Conservation (phyloP, 352 stramenopile species). For the Pilasporangium apinafurcum region DNA sequence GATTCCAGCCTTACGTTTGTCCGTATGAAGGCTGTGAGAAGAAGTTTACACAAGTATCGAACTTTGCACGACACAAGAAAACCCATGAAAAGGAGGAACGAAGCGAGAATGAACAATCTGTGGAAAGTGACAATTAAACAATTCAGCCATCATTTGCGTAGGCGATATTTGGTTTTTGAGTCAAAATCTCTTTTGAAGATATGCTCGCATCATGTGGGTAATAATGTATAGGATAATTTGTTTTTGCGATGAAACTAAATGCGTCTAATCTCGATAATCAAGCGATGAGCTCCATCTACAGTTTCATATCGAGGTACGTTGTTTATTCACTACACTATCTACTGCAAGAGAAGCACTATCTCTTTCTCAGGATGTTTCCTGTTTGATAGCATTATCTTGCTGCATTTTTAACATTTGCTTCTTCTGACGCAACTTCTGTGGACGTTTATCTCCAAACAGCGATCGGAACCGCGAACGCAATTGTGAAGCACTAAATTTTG, state of each 20-base stretch:
- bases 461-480: constrained; percentile 72
- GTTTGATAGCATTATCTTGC: no score
- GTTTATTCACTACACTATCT: no score
- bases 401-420: constrained; percentile 59
- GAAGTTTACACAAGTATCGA: constrained; percentile 87
- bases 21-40: constrained; percentile 86
- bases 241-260: no score
- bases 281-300: no score
- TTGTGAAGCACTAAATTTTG: constrained; percentile 74
- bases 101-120: constrained; percentile 29
- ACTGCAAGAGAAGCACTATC: no score
- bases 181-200: no score
- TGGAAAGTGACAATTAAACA: constrained; percentile 47
- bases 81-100: constrained; percentile 77
- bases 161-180: no score
- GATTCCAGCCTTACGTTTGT: constrained; percentile 89
- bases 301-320: no score
- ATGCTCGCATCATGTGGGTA: no score
- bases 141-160: neutral
- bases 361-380: no score
- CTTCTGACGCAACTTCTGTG: constrained; percentile 60
- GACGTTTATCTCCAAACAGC: constrained; percentile 70
- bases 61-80: constrained; percentile 86
- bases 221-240: no score
- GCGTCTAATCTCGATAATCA: no score